Base-by-base conservation (phyloP, 768 basidiomycete species). In the Suillus occidentalis region DNA sequence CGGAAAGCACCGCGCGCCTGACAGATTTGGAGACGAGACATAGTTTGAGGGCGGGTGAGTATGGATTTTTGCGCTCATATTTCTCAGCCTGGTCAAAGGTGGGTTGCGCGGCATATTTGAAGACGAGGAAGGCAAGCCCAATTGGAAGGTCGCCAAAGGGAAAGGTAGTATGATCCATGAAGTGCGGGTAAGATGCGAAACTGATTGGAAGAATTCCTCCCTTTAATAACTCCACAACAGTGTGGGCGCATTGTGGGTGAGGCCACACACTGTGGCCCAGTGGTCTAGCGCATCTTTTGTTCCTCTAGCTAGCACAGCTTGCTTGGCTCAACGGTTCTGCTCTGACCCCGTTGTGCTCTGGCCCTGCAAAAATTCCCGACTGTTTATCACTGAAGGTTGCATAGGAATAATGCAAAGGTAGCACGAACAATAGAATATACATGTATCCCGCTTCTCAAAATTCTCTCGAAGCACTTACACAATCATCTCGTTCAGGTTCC, bases 61-160 rank as follows among this genome's bases (percentile, higher is more conserved):
- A 72, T 16, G 60, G 52, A 53, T 56, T 55, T 5, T 28, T 6
- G 18, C 0, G 4, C 6, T 55, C 52, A 36, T 64, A 40, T 58
- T 66, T 36, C 39, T 37, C n/a, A 49, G 61, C 6, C 49, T 56
- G 59, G 7, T 43, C 9, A 47, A 67, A 66, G 60, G 64, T 60
- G 20, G 78, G 75, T 6, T 68, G 59, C 9, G 76, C 68, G 18
- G 78, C 77, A 20, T 77, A 43, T 16, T 70, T 68, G 42, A 80
- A 65, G 55, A 82, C 73, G 52, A 76, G 71, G 57, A 77, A 72
- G 50, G 66, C 73, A 31, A 80, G 74, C 70, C 80, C 80, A 36
- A 71, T 68, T 9, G 79, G 73, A 57, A 80, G 75, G 16, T 60
- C 47, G 34, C 66, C 65, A 63, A 80, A 72, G n/a, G 58, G 14